Evolutionary conservation across 192 early-diverging fungal genomes (phyloP), one percentile per base, ranked within the genome.

Genomic region (Chytriomyces sp.): DNA sequence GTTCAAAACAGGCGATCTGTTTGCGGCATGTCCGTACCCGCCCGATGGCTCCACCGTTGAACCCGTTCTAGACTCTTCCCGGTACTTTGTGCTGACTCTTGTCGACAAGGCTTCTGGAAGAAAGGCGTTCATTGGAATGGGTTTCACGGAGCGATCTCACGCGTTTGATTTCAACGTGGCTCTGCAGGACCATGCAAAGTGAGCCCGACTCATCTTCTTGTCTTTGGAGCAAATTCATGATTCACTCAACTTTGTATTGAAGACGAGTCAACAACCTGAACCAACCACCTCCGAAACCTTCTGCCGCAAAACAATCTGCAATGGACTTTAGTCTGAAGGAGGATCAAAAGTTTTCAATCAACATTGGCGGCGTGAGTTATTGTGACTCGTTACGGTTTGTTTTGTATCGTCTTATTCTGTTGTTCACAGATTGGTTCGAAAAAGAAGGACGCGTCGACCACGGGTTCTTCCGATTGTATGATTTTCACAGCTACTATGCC

Each of bases 101-200:
- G 92, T 86, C 13, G 87, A 88, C 75, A 64, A 26, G 81, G 84
- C 84, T 83, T 81, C 87, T 85, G 91, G 92, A 16, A 84, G 93
- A 13, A 91, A 94, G 79, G 93, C 94, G 20, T 95, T 91, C 79
- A 84, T 96, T 68, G 95, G 95, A 10, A 81, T 96, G 64, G 95
- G 95, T 10, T 96, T 96, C 77, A 80, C 86, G 50, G 95, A 96
- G 79, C 86, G 95, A 13, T 87, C 86, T 45, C 84, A 88, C 72
- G 91, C 95, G 3, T 96, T 96, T 84, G 95, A 96, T 79, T 95
- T 95, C 69, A 95, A 96, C 76, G 95, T 96, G 5, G 91, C 93
- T 1, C 80, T 96, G 5, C 93, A 95, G 82, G 95, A 96, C 81
- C 90, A 89, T 75, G 79, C 82, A 71, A 93, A 91, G 91, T 92